Percentiles rank a stretch among this genome's conserved stretches.
These are phyloP conservation scores for Blastobotrys arbuscula DNA, from an alignment of 1,139 yeast species.

Conservation along the genomic window DNA sequence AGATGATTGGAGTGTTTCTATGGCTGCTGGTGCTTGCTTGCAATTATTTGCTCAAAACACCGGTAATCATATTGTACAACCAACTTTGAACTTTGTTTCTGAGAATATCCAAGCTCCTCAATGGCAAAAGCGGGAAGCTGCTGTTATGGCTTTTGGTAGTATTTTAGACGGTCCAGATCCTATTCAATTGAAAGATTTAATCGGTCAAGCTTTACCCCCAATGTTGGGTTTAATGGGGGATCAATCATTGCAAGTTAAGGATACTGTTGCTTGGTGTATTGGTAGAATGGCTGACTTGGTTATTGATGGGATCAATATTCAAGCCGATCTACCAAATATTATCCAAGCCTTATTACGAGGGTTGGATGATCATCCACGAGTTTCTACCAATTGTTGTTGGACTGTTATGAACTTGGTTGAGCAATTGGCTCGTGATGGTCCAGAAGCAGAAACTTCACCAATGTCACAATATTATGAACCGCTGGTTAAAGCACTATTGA, in stretches of 20 bases:
- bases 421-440: constrained; percentile 63
- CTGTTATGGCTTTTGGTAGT: constrained; percentile 98
- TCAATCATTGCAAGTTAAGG: constrained; percentile 77
- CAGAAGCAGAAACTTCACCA: constrained; percentile 49
- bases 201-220: constrained; percentile 77
- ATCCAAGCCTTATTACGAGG: constrained; percentile 72
- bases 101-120: constrained; percentile 52
- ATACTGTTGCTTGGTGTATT: constrained; percentile 97
- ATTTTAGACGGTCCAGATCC: constrained; percentile 92
- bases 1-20: constrained; percentile 95
- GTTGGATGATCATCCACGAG: constrained; percentile 83
- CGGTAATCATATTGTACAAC: constrained; percentile 77
- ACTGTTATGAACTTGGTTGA: constrained; percentile 86
- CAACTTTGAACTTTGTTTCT: constrained; percentile 79
- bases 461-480: constrained; percentile 69
- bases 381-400: constrained; percentile 96
- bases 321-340: constrained; percentile 60
- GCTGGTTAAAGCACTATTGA: constrained; percentile 64
- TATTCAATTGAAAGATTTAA: constrained; percentile 57
- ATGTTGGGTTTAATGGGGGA: constrained; percentile 70
- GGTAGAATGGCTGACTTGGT: constrained; percentile 93
- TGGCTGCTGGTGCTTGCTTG: constrained; percentile 98
- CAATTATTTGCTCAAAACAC: constrained; percentile 90
- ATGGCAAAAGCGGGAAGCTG: constrained; percentile 94
- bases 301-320: constrained; percentile 66